Base-by-base conservation (phyloP, 2,329 filamentous ascomycete species). In the Colletotrichum limetticola region DNA sequence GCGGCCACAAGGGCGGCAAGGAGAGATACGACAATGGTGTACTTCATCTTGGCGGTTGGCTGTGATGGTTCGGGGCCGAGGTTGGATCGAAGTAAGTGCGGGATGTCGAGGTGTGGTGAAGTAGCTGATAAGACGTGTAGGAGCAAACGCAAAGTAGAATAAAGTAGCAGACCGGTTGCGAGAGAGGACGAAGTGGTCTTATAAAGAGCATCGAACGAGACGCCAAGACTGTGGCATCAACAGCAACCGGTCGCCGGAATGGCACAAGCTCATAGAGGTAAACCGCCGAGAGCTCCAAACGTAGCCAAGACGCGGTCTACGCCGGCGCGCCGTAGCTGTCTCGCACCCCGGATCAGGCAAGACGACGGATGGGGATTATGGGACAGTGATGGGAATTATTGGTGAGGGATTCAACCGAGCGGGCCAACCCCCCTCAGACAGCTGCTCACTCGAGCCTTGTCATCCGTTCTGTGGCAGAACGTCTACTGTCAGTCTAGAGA, bases 21-120 rank as follows among this genome's bases (percentile, higher is more conserved):
- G 72, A 82, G 63, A 35, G 76, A 14, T 24, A 74, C 46, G 75
- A 77, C 46, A 63, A 77, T 76, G 66, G 78, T 77, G 78, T 78
- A 77, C 76, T 79, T 79, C 80, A 82, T 82, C 14, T 76, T 80
- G 73, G 49, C n/a, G 26, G 22, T 42, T 19, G 0, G 67, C 42
- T 49, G 8, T 55, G 24, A 19, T 6, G 16, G n/a, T 52, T 30
- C 4, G 35, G 0, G n/a, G 35, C 19, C 30, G 11, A 11, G 9
- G 42, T 59, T 24, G 32, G 46, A n/a, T 64, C 42, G 46, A 26
- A 26, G 16, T 9, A 32, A 32, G 19, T 3, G 7, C 6, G 16
- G 35, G 9, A 3, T 35, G 22, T 28, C 22, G 53, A 66, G 52
- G 60, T 46, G 22, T 35, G 22, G 6, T 22, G 55, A 14, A n/a